Percentiles rank a stretch among this genome's conserved stretches.
Evolutionary conservation across 1,139 yeast species (phyloP).

Genomic region (Suhomyces choctaworum): DNA sequence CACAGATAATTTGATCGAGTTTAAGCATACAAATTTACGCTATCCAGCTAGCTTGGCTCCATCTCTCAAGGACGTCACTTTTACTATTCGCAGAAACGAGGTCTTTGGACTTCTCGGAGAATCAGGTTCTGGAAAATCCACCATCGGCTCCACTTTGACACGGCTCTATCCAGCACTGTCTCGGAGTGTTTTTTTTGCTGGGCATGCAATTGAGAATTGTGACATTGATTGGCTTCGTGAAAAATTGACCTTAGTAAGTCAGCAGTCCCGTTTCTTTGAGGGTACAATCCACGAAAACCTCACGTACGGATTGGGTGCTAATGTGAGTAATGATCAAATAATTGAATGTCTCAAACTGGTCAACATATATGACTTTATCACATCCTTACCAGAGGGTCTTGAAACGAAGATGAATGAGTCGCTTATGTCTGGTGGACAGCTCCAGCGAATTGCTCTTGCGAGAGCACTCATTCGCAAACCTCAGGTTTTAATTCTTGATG

Average conservation of each 20-base stretch:
- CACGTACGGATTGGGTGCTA: constrained; percentile 53
- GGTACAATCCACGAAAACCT: constrained; percentile 69
- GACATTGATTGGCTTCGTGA: constrained; percentile 52
- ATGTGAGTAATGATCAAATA: constrained; percentile 24
- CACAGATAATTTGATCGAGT: constrained; percentile 28
- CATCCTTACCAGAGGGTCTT: constrained; percentile 54
- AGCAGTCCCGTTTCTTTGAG: constrained; percentile 61
- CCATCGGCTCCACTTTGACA: constrained; percentile 54
- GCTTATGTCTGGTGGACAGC: constrained; percentile 75
- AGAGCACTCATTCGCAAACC: constrained; percentile 70
- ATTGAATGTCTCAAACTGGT: constrained; percentile 43
- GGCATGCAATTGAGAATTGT: constrained; percentile 44
- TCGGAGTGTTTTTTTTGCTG: constrained; percentile 38
- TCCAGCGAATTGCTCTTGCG: constrained; percentile 74
- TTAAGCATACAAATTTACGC: constrained; percentile 48
- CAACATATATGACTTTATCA: constrained; percentile 53
- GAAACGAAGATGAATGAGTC: constrained; percentile 57
- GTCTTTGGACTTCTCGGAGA: constrained; percentile 68
- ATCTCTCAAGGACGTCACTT: constrained; percentile 40
- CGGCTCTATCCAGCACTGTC: constrained; percentile 47
- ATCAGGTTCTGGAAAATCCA: constrained; percentile 83
- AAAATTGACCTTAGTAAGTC: constrained; percentile 66
- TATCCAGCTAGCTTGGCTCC: constrained; percentile 36
- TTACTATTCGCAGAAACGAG: constrained; percentile 46
- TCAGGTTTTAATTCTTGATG: constrained; percentile 66